phyloP scores from a whole-genome alignment of 2,329 filamentous ascomycete genomes.

The Pseudogymnoascus sp. region DNA sequence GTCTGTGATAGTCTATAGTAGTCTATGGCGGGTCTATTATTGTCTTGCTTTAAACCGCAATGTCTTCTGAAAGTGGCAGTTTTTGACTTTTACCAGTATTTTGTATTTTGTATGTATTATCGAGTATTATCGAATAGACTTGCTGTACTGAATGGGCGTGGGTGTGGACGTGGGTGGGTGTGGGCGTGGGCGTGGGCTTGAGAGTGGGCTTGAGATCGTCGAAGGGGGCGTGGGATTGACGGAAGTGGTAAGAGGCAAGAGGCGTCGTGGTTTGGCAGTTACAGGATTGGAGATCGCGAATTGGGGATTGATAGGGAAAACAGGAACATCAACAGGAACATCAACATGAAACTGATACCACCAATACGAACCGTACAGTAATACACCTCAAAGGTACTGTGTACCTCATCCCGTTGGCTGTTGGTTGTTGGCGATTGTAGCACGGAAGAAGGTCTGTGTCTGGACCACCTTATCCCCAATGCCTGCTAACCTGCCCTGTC shows the following conservation, averaged over 20 bases:
- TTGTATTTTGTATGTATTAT: too few relatives aligned
- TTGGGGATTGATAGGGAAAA: neutral
- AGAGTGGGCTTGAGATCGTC: neutral
- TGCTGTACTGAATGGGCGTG: too few relatives aligned
- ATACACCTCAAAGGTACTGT: neutral
- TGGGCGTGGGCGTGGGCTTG: neutral
- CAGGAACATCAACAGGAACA: too few relatives aligned
- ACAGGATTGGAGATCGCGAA: neutral
- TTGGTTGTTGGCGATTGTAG: too few relatives aligned
- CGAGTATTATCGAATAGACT: neutral
- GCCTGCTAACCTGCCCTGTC: neutral
- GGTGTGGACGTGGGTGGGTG: too few relatives aligned
- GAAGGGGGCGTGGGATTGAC: neutral
- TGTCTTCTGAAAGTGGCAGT: neutral
- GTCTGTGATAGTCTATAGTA: neutral
- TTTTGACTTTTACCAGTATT: neutral
- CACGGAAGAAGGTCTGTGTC: neutral
- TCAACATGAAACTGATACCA: neutral
- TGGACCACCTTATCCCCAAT: neutral
- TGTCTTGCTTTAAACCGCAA: conserved; percentile 1
- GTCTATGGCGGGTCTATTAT: neutral
- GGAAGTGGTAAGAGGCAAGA: neutral
- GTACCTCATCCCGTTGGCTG: neutral
- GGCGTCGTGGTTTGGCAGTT: neutral
- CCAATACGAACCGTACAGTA: neutral